These are phyloP conservation scores for Meredithiella fracta DNA, from an alignment of 2,329 filamentous ascomycete species.

Conservation along the genomic window DNA sequence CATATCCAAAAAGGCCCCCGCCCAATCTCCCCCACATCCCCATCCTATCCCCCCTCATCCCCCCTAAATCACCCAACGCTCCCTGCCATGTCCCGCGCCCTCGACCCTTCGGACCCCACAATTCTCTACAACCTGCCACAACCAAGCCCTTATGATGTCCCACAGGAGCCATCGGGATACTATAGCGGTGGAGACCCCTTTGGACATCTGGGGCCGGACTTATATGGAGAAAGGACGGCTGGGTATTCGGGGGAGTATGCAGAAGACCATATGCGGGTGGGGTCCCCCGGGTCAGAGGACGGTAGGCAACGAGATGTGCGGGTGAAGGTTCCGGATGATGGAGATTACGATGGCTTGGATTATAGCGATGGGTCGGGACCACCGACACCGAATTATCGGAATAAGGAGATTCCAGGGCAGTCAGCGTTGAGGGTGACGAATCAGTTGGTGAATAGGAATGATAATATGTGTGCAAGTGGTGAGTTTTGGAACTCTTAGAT, in stretches of 20 bases:
- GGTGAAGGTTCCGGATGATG: slow-evolving; percentile 6
- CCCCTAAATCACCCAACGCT: not conserved
- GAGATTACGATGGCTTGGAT: slow-evolving; percentile 27
- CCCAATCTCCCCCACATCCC: not conserved
- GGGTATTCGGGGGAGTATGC: not conserved
- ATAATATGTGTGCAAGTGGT: slow-evolving; percentile 51
- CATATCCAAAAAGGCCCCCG: slow-evolving; percentile 30
- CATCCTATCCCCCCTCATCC: not conserved
- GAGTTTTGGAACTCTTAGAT: slow-evolving; percentile 19
- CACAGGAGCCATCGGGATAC: not conserved
- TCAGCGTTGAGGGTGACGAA: slow-evolving; percentile 10
- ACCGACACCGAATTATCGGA: slow-evolving; percentile 5
- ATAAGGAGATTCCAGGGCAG: slow-evolving; percentile 5
- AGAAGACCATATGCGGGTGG: not conserved
- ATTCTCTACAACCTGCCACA: not conserved
- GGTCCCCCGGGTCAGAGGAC: not conserved
- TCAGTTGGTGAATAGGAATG: slow-evolving; percentile 39
- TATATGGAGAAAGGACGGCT: not conserved
- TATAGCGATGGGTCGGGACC: slow-evolving; percentile 19
- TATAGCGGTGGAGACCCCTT: too few species aligned
- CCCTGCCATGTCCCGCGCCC: too few species aligned
- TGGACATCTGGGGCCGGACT: not conserved
- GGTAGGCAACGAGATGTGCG: not conserved
- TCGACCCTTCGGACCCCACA: not conserved
- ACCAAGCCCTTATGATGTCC: not conserved